These are phyloP conservation scores for Saccharomycopsis fibuligera DNA, from an alignment of 805 yeast species.

Conservation along the genomic window DNA sequence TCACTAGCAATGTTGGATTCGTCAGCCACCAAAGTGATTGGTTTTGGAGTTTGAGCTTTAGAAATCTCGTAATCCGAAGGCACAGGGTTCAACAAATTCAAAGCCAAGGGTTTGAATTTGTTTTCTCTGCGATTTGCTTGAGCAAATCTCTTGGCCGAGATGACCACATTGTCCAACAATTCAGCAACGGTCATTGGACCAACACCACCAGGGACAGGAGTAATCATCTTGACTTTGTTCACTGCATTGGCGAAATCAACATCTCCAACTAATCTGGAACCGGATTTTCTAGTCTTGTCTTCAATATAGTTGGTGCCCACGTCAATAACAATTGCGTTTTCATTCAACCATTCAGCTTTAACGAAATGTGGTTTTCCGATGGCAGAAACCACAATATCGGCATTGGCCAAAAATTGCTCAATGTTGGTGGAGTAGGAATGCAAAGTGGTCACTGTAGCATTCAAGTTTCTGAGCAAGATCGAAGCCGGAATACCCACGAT, in stretches of 20 bases:
- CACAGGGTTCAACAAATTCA: constrained; percentile 56
- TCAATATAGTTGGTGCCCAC: constrained; percentile 77
- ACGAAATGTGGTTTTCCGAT: constrained; percentile 67
- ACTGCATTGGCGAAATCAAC: constrained; percentile 55
- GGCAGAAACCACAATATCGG: constrained; percentile 76
- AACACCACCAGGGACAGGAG: constrained; percentile 92
- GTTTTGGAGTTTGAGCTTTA: constrained; percentile 66
- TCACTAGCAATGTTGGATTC: constrained; percentile 62
- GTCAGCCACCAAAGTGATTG: constrained; percentile 57
- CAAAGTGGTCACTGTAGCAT: constrained; percentile 72
- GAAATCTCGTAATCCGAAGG: constrained; percentile 80
- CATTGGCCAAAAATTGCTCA: constrained; percentile 46
- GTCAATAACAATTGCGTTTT: constrained; percentile 65
- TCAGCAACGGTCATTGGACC: constrained; percentile 91
- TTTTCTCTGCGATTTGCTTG: constrained; percentile 17
- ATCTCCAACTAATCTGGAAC: constrained; percentile 71
- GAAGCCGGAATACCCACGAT: constrained; percentile 82
- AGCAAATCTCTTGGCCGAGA: constrained; percentile 52
- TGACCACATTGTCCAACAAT: constrained; percentile 64
- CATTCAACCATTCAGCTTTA: constrained; percentile 62
- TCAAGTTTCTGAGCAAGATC: constrained; percentile 56
- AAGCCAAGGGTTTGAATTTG: constrained; percentile 45
- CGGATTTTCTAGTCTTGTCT: constrained; percentile 60
- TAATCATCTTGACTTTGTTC: constrained; percentile 44
- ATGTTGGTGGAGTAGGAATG: constrained; percentile 59